Base-by-base conservation (phyloP, 78 protist genomes). In the Diacronema lutheri region DNA sequence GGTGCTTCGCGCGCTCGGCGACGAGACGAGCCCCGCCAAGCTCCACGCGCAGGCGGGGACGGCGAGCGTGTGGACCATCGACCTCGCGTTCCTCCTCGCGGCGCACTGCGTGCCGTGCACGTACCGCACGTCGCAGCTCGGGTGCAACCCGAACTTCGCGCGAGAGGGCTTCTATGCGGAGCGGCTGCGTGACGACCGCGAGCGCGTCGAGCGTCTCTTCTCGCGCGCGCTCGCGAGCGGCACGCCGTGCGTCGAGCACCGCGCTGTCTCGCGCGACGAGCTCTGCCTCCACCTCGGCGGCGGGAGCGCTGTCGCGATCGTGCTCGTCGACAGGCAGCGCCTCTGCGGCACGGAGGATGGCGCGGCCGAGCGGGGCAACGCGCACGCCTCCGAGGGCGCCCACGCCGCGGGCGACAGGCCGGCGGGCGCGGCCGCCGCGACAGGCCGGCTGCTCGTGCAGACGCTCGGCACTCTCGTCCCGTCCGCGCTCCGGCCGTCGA, bases 1-100 rank as follows among this genome's bases (percentile, higher is more conserved):
- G 76, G 76, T 29, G n/a, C 46, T 68, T 16, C 76, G 76, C 50
- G 76, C 76, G 31, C 76, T 68, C 31, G 76, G 55, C 1, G 76
- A 38, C n/a, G 12, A 37, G 55, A 38, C 50, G n/a, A 4, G 13
- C 12, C 7, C 37, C 14, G 25, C 25, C 26, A 0, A 35, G 50
- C 76, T 68, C 14, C 46, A n/a, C 31, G 12, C 35, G 76, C 25
- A 11, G 55, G 76, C 37, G 55, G 31, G 50, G 31, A 13, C 76
- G 21, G 0, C 50, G 50, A 13, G 40, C n/a, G 20, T 38, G 26
- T 68, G 76, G 76, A 68, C 76, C 31, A 20, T 68, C 25, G 76
- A 68, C 76, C 46, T 68, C 16, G 76, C 76, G 26, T 68, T 23
- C 46, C 19, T 38, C 20, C 46, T 68, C 26, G 26, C 16, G 21